phyloP scores from a whole-genome alignment of 176 grass and related monocot genomes.

The Aegilops longissima region DNA sequence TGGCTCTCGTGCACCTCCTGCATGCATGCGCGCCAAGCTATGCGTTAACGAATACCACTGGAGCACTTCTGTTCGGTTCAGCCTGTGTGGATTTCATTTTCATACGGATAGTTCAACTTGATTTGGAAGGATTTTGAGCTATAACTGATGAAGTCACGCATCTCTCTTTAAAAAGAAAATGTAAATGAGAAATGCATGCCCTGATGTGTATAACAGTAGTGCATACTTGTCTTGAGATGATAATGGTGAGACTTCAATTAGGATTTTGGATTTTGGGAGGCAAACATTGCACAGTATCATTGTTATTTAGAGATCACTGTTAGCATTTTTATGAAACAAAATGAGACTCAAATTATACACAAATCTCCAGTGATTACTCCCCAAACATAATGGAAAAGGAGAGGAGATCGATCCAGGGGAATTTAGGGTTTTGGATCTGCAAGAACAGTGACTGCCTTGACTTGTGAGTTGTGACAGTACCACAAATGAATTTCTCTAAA shows the following conservation, averaged over 20 bases:
- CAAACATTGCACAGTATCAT: not conserved
- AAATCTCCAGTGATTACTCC: not conserved
- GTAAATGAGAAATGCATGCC: not conserved
- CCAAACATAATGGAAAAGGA: not conserved
- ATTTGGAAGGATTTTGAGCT: not conserved
- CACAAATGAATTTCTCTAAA: not conserved
- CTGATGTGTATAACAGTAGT: not conserved
- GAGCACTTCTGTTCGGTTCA: not conserved
- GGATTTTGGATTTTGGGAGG: not conserved
- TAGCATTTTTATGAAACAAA: not conserved
- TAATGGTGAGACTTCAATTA: not conserved
- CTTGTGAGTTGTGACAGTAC: not conserved
- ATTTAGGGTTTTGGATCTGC: constrained; percentile 10
- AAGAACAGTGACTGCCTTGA: not conserved
- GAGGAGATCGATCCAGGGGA: not conserved
- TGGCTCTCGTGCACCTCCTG: constrained; percentile 93
- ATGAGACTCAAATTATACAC: not conserved
- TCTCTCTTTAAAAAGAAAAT: too few species aligned
- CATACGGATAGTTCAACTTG: not conserved
- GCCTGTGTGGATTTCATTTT: not conserved
- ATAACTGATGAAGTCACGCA: not conserved
- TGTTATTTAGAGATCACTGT: not conserved
- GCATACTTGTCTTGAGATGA: not conserved
- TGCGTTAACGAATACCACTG: not conserved
- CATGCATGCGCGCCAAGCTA: not conserved